Base-by-base conservation (phyloP, 495 filamentous ascomycete genomes). In the Aeminium ludgeri region DNA sequence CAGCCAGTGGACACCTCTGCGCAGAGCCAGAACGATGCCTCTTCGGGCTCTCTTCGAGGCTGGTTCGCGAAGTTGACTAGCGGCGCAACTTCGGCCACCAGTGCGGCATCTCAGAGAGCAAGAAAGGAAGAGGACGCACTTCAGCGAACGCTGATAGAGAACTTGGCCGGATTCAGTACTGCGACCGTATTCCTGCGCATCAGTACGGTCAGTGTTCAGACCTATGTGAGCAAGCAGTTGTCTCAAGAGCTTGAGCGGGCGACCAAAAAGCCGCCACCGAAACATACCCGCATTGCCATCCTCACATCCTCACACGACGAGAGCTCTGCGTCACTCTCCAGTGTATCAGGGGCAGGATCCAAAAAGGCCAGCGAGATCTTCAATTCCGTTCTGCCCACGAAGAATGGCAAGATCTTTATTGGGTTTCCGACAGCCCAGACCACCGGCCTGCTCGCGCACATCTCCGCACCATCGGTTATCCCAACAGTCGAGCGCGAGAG, bases 401-500 rank as follows among this genome's bases (percentile, higher is more conserved):
- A 85, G 54, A 73, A 76, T 33, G 91, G 91, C 18, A 73, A 79
- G 38, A 76, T 99, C 25, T 99, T 95, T 55, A 99, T 99, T 51
- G 91, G 91, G 1, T 96, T 96, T 57, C 87, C 89, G 18, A 99
- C 91, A 2, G 81, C 82, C 34, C 91, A 99, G 60, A 99, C 91
- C 1, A 99, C 91, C 2, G 86, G 86, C 19, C 75, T 86, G 10
- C 81, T 85, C 25, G 82, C 85, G 50, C 91, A 99, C 60, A 80
- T 99, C n/a, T 94, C 86, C n/a, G 91, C 91, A 1, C 86, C 86
- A 6, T 94, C 87, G 12, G 78, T 96, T 30, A 96, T 99, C 46
- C 91, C 91, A 2, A 99, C 91, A 0, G 91, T 96, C n/a, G 91
- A 99, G 63, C 74, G 91, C 41, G 91, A 99, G 58, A 85, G 79